Evolutionary conservation across 225 moss, liverwort and hornwort genomes (phyloP).

Genomic region (Anthoceros angustus): DNA sequence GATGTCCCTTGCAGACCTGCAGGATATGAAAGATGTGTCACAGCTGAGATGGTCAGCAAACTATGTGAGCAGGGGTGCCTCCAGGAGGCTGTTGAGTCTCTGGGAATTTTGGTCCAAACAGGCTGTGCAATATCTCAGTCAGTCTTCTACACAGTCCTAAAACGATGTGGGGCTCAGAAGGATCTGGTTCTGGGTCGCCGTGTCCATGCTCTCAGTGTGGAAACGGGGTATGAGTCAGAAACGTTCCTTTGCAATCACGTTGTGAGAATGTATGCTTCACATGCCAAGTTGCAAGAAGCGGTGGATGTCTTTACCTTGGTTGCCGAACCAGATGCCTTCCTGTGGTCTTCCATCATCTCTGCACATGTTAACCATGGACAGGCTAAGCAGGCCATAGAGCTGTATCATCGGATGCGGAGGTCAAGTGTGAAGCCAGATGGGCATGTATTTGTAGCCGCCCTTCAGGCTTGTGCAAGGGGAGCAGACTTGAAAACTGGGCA

Average conservation of each 20-base stretch:
- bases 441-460: background rate
- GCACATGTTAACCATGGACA: constrained; percentile 1
- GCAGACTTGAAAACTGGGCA: background rate
- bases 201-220: background rate
- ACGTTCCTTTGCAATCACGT: background rate
- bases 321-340: background rate
- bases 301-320: background rate
- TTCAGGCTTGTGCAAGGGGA: background rate
- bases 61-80: background rate
- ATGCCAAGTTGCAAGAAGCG: constrained; percentile 2
- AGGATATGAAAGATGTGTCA: background rate
- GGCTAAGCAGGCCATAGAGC: background rate
- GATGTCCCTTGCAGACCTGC: background rate
- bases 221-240: background rate
- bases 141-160: background rate
- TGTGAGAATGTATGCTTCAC: background rate
- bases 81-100: background rate
- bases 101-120: background rate
- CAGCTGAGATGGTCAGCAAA: background rate
- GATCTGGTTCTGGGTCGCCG: background rate
- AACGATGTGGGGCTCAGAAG: background rate
- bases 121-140: background rate
- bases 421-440: background rate
- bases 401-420: background rate
- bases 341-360: background rate